phyloP scores from a whole-genome alignment of 2,329 filamentous ascomycete genomes.

The Claviceps paspali region DNA sequence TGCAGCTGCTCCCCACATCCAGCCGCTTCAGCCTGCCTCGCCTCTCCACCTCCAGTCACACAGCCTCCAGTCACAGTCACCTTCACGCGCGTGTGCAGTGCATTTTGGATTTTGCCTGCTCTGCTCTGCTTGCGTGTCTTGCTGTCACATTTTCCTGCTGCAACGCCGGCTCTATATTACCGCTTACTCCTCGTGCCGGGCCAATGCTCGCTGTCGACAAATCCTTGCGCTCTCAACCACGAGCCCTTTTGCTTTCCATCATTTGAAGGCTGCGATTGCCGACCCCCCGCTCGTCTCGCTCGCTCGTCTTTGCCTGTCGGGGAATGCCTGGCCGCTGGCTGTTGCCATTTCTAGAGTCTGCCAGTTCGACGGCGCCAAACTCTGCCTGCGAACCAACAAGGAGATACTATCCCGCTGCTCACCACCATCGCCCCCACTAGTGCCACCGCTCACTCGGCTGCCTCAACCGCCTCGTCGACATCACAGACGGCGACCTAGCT shows the following conservation, averaged over 20 bases:
- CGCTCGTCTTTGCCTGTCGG: slow-evolving; percentile 4
- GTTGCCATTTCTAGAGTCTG: slow-evolving; percentile 5
- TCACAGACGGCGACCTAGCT: slow-evolving; percentile 1
- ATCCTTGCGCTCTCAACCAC: not conserved
- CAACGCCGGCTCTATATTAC: too few species aligned
- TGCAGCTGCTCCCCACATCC: too few species aligned
- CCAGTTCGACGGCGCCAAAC: slow-evolving; percentile 7
- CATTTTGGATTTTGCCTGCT: too few species aligned
- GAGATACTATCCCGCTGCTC: slow-evolving; percentile 1
- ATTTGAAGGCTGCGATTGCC: not conserved
- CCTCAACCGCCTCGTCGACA: not conserved
- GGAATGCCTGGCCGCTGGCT: slow-evolving; percentile 11
- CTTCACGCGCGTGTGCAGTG: too few species aligned
- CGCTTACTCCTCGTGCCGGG: not conserved
- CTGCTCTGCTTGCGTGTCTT: too few species aligned
- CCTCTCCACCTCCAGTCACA: too few species aligned
- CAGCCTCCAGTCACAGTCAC: too few species aligned
- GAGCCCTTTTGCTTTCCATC: not conserved
- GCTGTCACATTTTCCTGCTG: too few species aligned
- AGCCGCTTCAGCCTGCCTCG: too few species aligned
- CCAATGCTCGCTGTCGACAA: not conserved
- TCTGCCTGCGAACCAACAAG: slow-evolving; percentile 3
- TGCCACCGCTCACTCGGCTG: not conserved
- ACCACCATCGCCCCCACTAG: not conserved
- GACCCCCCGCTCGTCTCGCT: not conserved